Evolutionary conservation across 2,329 filamentous ascomycete genomes (phyloP).

Genomic region (Lecanicillium sp.): DNA sequence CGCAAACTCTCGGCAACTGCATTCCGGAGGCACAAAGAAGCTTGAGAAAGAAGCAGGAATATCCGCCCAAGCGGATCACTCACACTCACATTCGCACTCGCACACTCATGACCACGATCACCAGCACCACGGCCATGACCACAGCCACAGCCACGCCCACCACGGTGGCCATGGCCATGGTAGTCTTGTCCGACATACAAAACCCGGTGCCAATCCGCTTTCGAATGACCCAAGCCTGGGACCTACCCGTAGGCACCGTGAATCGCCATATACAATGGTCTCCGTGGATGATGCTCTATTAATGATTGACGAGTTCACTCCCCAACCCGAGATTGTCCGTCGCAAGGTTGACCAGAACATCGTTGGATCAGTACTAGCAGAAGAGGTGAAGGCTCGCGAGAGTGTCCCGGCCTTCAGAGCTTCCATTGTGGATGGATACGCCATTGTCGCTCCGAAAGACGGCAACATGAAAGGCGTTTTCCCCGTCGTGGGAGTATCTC

Average conservation of each 20-base stretch:
- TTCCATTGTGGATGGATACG: conserved; percentile 96
- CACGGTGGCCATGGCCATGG: conserved; percentile 57
- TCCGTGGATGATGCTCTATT: conserved; percentile 74
- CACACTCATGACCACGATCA: conserved; percentile 32
- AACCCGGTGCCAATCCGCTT: conserved; percentile 47
- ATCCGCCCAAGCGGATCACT: not conserved
- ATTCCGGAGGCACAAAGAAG: conserved; percentile 74
- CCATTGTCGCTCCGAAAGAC: conserved; percentile 61
- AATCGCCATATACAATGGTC: conserved; percentile 90
- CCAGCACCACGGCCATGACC: conserved; percentile 28
- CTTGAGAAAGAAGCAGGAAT: conserved; percentile 79
- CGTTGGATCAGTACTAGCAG: conserved; percentile 72
- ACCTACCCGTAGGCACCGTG: conserved; percentile 66
- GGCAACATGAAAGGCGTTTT: conserved; percentile 70
- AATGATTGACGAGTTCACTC: conserved; percentile 68
- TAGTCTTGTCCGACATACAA: conserved; percentile 66
- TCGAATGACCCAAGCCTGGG: conserved; percentile 58
- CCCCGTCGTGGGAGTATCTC: conserved; percentile 79
- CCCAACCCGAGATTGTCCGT: conserved; percentile 50
- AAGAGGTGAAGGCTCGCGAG: conserved; percentile 73
- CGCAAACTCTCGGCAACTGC: conserved; percentile 70
- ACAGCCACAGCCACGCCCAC: conserved; percentile 34
- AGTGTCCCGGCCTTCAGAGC: conserved; percentile 89
- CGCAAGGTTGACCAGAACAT: conserved; percentile 58
- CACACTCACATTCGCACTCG: conserved; percentile 22